Evolutionary conservation across 345 rosid species (phyloP), one percentile per base, ranked within the genome.

Genomic region (Lumnitzera racemosa): DNA sequence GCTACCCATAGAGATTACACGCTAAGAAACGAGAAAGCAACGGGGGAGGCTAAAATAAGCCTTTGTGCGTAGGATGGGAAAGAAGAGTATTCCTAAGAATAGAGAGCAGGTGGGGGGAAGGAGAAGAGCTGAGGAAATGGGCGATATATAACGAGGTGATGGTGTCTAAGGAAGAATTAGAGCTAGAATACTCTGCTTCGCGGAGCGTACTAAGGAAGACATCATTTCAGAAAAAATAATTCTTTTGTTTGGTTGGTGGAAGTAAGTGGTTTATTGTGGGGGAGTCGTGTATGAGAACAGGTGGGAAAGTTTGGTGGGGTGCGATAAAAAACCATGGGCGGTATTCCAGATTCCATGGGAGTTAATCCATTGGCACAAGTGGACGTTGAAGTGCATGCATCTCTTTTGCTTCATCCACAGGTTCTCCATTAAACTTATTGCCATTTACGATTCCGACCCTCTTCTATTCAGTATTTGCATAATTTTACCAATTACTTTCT

Each of bases 161-260:
- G 23, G 2, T 48, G 56, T 24, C 12, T 13, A 23, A 49, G 13
- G 11, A 15, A 5, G 51, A 63, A 64, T 48, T 43, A 62, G 58
- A 0, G 16, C 0, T 24, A n/a, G 3, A 16, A 72, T 85, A 74
- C 12, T 13, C 72, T 79, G 63, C 70, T 13, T 11, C 57, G 15
- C 23, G 66, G 63, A 68, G 66, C 59, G 69, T 36, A 53, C 0
- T 57, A 68, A 50, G 43, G 43, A 7, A 36, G 43, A 36, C 13
- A 20, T 20, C 1, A 20, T 51, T 7, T 2, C 27, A 16, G 24
- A 16, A 3, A 3, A n/a, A 15, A 11, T 2, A 49, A 29, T 50
- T 3, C 12, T 51, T 11, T 10, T 2, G 14, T 9, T 47, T 5
- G 43, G 62, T 57, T 62, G 50, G 63, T 2, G 7, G 24, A 4